Conservation (phyloP, 129 eudicot species). For the Apium graveolens region DNA sequence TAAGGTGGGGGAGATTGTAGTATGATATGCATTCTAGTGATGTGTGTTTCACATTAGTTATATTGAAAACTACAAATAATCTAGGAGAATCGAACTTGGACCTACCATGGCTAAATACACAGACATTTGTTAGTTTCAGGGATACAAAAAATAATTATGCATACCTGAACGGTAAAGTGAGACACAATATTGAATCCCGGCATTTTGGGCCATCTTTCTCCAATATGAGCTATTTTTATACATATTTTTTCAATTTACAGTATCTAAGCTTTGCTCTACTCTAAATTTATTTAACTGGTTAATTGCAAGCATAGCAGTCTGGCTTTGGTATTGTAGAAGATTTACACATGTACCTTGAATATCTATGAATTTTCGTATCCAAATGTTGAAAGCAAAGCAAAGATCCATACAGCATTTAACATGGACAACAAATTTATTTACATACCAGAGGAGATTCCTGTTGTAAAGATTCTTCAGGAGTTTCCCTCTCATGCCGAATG, state of each 20-base stretch:
- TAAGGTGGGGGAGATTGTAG: too few relatives aligned
- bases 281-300: background rate
- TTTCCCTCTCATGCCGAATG: slow-evolving; percentile 44
- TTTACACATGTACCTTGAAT: background rate
- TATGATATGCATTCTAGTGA: background rate
- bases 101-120: background rate
- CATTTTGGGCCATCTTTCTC: background rate
- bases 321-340: background rate
- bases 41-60: background rate
- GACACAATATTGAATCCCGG: background rate
- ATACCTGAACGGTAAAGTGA: background rate
- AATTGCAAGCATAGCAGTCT: background rate
- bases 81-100: background rate
- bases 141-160: background rate
- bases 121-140: background rate
- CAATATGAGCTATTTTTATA: too few relatives aligned
- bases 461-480: slow-evolving; percentile 54
- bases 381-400: background rate
- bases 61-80: too few relatives aligned
- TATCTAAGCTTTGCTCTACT: background rate
- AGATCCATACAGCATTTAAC: background rate
- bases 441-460: slow-evolving; percentile 84
- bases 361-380: background rate
- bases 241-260: background rate
- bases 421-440: slow-evolving; percentile 7